Conservation (phyloP, 805 yeast genomes). For the Ogataea naganishii region DNA sequence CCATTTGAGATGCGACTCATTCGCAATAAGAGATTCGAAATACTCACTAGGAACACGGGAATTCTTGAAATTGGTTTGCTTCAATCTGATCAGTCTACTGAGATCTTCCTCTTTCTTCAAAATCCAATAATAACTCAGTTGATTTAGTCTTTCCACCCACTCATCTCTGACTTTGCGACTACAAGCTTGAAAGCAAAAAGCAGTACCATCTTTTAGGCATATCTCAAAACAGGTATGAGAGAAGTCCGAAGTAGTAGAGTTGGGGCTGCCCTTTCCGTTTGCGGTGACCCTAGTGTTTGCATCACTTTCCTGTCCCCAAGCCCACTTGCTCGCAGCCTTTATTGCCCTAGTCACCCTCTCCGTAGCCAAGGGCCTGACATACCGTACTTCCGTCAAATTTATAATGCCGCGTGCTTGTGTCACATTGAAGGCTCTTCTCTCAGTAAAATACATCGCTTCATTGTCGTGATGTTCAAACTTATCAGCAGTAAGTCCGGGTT, state of each 20-base stretch:
- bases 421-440: constrained; percentile 49
- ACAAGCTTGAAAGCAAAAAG: constrained; percentile 49
- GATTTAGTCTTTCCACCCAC: constrained; percentile 53
- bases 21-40: constrained; percentile 45
- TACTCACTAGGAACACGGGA: constrained; percentile 43
- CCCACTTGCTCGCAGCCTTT: constrained; percentile 19
- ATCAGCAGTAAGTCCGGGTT: constrained; percentile 21
- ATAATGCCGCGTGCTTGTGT: constrained; percentile 52
- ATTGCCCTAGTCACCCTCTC: constrained; percentile 16
- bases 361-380: constrained; percentile 26
- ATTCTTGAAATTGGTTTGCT: constrained; percentile 34
- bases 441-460: constrained; percentile 55
- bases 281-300: too few relatives aligned
- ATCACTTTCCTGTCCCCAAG: constrained; percentile 22
- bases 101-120: constrained; percentile 32
- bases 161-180: constrained; percentile 37
- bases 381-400: constrained; percentile 44
- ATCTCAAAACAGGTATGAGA: constrained; percentile 47
- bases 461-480: constrained; percentile 43
- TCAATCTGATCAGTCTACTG: constrained; percentile 24
- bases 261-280: too few relatives aligned
- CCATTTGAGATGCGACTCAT: constrained; percentile 35
- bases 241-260: too few relatives aligned
- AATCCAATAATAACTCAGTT: constrained; percentile 53
- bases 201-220: constrained; percentile 34